phyloP scores from a whole-genome alignment of 148 eudicot species.

The Rhododendron vialii region DNA sequence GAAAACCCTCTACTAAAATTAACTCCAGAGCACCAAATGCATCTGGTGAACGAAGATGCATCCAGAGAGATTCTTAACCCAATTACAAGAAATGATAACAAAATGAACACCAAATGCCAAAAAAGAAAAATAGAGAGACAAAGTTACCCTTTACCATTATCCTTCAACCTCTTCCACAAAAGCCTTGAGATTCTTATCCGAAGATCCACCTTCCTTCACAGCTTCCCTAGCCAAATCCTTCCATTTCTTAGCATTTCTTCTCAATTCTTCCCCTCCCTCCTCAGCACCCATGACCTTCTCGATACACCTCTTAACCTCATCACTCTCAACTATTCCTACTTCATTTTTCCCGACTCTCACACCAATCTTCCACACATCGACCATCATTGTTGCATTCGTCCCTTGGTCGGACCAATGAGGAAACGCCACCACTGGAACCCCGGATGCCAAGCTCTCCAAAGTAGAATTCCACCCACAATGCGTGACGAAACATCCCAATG shows the following conservation, averaged over 20 bases:
- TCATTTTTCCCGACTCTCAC: constrained; percentile 30
- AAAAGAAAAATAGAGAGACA: background rate
- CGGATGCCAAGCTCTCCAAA: constrained; percentile 42
- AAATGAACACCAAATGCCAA: background rate
- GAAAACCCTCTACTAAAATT: too few species aligned
- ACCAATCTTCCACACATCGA: constrained; percentile 44
- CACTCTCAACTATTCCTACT: constrained; percentile 33
- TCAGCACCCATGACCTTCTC: constrained; percentile 28
- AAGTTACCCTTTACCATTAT: background rate
- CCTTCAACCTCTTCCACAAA: constrained; percentile 24
- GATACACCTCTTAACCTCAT: constrained; percentile 45
- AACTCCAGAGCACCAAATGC: too few species aligned
- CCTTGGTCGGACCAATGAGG: constrained; percentile 54
- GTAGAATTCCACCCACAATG: constrained; percentile 68
- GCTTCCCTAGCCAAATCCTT: constrained; percentile 34
- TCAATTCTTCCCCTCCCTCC: constrained; percentile 15
- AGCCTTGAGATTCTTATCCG: constrained; percentile 31
- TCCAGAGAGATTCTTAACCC: background rate
- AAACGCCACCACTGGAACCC: constrained; percentile 49
- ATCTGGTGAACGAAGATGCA: too few species aligned
- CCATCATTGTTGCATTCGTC: constrained; percentile 51
- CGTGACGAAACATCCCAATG: constrained; percentile 42
- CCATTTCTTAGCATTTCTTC: constrained; percentile 36
- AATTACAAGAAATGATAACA: background rate
- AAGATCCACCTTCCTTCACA: constrained; percentile 45